Conservation (phyloP, 169 alveolate genomes). For the Cyclospora cayetanensis region DNA sequence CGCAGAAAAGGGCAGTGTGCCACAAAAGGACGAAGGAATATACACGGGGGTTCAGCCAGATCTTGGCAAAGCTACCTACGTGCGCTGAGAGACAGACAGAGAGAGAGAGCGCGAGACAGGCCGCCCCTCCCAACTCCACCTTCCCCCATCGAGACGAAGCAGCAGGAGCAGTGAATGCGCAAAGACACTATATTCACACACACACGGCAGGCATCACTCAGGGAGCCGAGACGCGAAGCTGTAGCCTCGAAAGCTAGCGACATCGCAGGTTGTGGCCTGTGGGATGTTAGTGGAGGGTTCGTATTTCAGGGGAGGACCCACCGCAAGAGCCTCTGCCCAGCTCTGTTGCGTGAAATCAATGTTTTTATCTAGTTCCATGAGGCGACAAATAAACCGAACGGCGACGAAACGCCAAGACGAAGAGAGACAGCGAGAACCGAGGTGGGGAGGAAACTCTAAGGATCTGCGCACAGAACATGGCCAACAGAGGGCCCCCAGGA, state of each 20-base stretch:
- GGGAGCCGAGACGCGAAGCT: too few species aligned
- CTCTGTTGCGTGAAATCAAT: constrained; percentile 3
- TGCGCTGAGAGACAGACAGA: not conserved
- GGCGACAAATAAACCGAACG: not conserved
- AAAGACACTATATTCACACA: too few species aligned
- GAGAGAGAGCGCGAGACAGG: not conserved
- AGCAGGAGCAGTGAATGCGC: too few species aligned
- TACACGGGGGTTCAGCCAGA: not conserved
- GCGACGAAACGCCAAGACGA: not conserved
- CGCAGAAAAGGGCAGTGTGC: too few species aligned
- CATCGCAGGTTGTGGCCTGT: too few species aligned
- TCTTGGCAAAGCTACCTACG: not conserved
- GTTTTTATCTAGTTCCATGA: not conserved
- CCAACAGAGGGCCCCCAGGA: not conserved
- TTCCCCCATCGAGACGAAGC: too few species aligned
- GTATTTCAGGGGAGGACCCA: too few species aligned
- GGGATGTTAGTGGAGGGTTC: too few species aligned
- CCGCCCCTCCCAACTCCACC: not conserved
- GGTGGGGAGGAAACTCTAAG: not conserved
- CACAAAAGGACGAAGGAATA: not conserved
- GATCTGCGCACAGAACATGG: constrained; percentile 7
- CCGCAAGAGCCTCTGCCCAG: constrained; percentile 40
- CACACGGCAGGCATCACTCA: too few species aligned
- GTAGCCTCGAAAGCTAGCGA: too few species aligned
- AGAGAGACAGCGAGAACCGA: not conserved